Evolutionary conservation across 1,139 yeast species (phyloP).

Genomic region (Scheffersomyces cryptocercus): DNA sequence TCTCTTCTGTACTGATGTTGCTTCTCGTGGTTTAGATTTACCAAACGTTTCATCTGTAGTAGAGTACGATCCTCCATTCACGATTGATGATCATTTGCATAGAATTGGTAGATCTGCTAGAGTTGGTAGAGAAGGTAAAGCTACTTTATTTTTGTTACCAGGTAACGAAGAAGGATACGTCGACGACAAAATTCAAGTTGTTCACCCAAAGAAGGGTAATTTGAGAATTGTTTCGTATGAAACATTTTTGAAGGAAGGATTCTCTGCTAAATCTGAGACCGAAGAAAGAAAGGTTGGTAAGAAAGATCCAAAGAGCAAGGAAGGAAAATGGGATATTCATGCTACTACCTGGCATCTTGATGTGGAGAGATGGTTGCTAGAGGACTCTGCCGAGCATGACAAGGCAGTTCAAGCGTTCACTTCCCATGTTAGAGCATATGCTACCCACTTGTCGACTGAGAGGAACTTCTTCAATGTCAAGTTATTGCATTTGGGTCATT

Average conservation of each 20-base stretch:
- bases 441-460: constrained; percentile 89
- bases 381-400: constrained; percentile 59
- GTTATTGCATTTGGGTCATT: constrained; percentile 85
- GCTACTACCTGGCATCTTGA: constrained; percentile 97
- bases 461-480: constrained; percentile 78
- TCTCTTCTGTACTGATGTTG: constrained; percentile 81
- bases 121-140: constrained; percentile 66
- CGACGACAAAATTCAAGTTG: constrained; percentile 46
- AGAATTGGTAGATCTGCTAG: constrained; percentile 77
- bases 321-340: constrained; percentile 80
- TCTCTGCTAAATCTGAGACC: constrained; percentile 37
- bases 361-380: constrained; percentile 84
- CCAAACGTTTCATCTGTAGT: constrained; percentile 66
- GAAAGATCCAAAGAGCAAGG: constrained; percentile 32
- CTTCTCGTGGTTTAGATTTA: constrained; percentile 70
- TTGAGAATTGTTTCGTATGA: constrained; percentile 49
- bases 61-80: constrained; percentile 71
- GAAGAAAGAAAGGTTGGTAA: constrained; percentile 10
- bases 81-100: constrained; percentile 71
- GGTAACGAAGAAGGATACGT: constrained; percentile 86
- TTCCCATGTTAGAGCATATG: constrained; percentile 90
- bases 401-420: constrained; percentile 76
- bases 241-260: constrained; percentile 57
- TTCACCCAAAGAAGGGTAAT: constrained; percentile 61
- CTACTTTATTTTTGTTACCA: constrained; percentile 77